Conservation (phyloP, 1,284 basidiomycete genomes). For the Sutorius eximius region DNA sequence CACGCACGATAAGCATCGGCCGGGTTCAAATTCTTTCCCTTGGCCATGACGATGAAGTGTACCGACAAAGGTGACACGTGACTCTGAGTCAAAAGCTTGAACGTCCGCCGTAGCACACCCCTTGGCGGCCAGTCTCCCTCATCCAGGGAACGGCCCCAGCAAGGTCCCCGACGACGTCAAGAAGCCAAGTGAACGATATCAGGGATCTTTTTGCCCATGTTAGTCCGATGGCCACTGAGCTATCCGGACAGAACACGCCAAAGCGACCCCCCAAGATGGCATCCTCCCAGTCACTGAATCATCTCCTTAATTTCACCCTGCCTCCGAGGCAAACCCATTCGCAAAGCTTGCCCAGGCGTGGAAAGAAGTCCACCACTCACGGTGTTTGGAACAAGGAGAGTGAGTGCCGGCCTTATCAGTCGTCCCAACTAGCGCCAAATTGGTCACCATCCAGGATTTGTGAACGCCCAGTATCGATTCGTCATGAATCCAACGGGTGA, state of each 20-base stretch:
- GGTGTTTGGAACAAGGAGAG: constrained; percentile 85
- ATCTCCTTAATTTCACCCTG: constrained; percentile 83
- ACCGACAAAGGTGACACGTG: constrained; percentile 22
- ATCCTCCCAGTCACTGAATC: constrained; percentile 63
- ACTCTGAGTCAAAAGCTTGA: constrained; percentile 24
- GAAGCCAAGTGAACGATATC: not conserved
- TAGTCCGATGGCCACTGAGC: constrained; percentile 41
- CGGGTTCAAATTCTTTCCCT: constrained; percentile 80
- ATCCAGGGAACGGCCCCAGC: constrained; percentile 36
- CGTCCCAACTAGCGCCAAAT: constrained; percentile 10
- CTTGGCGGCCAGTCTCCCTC: constrained; percentile 31
- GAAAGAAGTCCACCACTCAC: constrained; percentile 60
- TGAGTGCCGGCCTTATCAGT: constrained; percentile 44
- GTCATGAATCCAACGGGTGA: constrained; percentile 90
- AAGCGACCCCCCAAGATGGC: constrained; percentile 68
- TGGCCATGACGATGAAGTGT: constrained; percentile 56
- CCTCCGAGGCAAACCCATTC: constrained; percentile 72
- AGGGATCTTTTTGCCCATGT: constrained; percentile 15
- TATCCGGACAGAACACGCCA: constrained; percentile 39
- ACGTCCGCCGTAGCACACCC: not conserved
- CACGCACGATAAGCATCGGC: constrained; percentile 76
- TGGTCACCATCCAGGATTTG: constrained; percentile 59
- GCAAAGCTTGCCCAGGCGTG: constrained; percentile 65
- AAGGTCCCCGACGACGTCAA: constrained; percentile 12
- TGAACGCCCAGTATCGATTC: constrained; percentile 93